A percentile compares a stretch with the other conserved stretches of the same genome.
Evolutionary conservation across 83 land plant species (phyloP).

Genomic region (Larix sibirica): DNA sequence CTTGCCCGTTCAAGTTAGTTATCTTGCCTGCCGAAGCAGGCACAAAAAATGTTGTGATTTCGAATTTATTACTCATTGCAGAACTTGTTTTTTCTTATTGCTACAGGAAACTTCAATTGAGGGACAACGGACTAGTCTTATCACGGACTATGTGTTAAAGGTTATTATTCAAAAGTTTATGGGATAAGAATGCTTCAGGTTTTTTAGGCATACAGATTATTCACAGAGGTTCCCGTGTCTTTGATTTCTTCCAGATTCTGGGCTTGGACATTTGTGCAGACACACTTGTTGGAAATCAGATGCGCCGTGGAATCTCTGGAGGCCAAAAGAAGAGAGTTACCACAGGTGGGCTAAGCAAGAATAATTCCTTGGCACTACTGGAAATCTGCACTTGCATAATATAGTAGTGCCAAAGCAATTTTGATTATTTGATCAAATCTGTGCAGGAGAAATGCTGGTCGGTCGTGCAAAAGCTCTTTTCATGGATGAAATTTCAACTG

Average conservation of each 20-base stretch:
- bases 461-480: slow-evolving; percentile 42
- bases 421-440: background rate
- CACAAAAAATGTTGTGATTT: background rate
- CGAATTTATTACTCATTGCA: background rate
- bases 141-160: slow-evolving; percentile 38
- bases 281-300: slow-evolving; percentile 38
- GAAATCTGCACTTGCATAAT: background rate
- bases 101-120: slow-evolving; percentile 28
- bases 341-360: slow-evolving; percentile 25
- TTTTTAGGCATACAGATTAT: background rate
- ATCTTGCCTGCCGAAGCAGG: too few relatives aligned
- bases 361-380: background rate
- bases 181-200: background rate
- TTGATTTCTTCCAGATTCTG: slow-evolving; percentile 13
- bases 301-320: slow-evolving; percentile 35
- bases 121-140: slow-evolving; percentile 25
- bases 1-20: too few relatives aligned
- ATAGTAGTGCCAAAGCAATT: background rate
- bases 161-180: background rate
- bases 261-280: slow-evolving; percentile 48
- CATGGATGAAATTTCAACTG: slow-evolving; percentile 54
- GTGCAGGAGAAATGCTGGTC: slow-evolving; percentile 51
- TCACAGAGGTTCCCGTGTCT: background rate
- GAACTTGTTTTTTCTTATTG: background rate
- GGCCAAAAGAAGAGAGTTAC: slow-evolving; percentile 41